A percentile compares a stretch with the other conserved stretches of the same genome.
Evolutionary conservation across 2,329 filamentous ascomycete species (phyloP).

Genomic region (Colletotrichum acutatum): DNA sequence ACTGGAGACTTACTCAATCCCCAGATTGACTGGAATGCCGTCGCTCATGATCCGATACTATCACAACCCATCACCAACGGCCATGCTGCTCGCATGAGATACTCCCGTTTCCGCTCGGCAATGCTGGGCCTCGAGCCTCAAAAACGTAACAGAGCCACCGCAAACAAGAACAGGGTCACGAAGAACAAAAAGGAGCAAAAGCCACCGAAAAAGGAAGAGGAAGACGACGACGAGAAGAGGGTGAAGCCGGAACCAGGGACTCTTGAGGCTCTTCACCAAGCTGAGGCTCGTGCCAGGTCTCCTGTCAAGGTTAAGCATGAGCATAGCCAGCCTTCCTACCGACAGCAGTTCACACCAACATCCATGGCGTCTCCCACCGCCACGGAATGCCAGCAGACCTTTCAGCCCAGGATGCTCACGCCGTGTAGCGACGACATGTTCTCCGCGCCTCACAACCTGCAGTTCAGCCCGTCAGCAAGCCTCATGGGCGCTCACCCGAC

Average conservation of each 20-base stretch:
- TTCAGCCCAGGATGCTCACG: constrained; percentile 58
- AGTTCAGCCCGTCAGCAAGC: constrained; percentile 46
- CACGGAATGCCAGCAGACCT: constrained; percentile 42
- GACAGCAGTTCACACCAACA: constrained; percentile 49
- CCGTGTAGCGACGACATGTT: constrained; percentile 64
- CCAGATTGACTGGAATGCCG: constrained; percentile 70
- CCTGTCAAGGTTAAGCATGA: constrained; percentile 53
- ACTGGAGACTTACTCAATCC: constrained; percentile 34
- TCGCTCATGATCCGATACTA: constrained; percentile 65
- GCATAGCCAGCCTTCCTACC: constrained; percentile 43
- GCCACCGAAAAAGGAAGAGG: constrained; percentile 52
- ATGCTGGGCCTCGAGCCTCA: constrained; percentile 61
- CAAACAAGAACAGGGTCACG: constrained; percentile 54
- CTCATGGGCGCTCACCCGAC: constrained; percentile 43
- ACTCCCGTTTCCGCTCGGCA: constrained; percentile 61
- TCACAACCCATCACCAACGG: constrained; percentile 67
- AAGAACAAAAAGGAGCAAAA: constrained; percentile 57
- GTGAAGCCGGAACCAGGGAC: constrained; percentile 53
- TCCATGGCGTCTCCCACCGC: constrained; percentile 49
- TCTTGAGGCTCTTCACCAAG: constrained; percentile 35
- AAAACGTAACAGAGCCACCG: constrained; percentile 54
- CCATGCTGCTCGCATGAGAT: constrained; percentile 71
- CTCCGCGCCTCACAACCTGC: constrained; percentile 42
- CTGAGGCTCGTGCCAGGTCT: constrained; percentile 21
- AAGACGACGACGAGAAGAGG: constrained; percentile 38